phyloP scores from a whole-genome alignment of 805 yeast genomes.

The Candida sithepensis region DNA sequence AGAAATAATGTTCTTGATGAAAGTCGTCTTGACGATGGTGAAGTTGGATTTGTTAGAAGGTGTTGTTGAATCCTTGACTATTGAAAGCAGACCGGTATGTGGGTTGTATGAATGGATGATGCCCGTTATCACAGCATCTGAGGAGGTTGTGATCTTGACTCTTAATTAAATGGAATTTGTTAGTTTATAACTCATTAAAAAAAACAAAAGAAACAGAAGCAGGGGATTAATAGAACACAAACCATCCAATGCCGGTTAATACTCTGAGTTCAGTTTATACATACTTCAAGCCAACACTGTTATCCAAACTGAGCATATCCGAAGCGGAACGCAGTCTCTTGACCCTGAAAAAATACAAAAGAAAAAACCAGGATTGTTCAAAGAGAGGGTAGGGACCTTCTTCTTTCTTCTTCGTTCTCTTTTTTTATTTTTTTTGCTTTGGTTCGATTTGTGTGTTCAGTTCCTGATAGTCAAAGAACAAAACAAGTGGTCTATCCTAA shows the following conservation, averaged over 20 bases:
- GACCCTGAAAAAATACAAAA: too few species aligned
- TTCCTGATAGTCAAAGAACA: too few species aligned
- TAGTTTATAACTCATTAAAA: too few species aligned
- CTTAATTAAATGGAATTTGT: conserved; percentile 24
- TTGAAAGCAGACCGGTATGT: conserved; percentile 39
- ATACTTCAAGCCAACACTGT: conserved; percentile 33
- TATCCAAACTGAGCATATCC: conserved; percentile 29
- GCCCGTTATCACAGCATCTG: conserved; percentile 59
- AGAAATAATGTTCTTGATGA: conserved; percentile 49
- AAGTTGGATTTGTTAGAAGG: conserved; percentile 27
- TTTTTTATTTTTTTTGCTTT: too few species aligned
- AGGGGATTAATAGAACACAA: too few species aligned
- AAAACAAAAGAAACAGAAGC: too few species aligned
- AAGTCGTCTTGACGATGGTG: conserved; percentile 53
- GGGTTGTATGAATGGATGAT: conserved; percentile 59
- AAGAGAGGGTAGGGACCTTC: too few species aligned
- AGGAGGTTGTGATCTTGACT: conserved; percentile 57
- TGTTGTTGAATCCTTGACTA: conserved; percentile 30
- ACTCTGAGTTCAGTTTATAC: conserved; percentile 14
- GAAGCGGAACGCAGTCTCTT: background rate
- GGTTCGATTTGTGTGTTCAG: too few species aligned
- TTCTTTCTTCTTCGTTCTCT: too few species aligned
- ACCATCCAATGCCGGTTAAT: too few species aligned
- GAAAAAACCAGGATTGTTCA: too few species aligned
- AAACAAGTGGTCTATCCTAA: too few species aligned